Base-by-base conservation (phyloP, 163 green algal species). In the Scenedesmus sp. region DNA sequence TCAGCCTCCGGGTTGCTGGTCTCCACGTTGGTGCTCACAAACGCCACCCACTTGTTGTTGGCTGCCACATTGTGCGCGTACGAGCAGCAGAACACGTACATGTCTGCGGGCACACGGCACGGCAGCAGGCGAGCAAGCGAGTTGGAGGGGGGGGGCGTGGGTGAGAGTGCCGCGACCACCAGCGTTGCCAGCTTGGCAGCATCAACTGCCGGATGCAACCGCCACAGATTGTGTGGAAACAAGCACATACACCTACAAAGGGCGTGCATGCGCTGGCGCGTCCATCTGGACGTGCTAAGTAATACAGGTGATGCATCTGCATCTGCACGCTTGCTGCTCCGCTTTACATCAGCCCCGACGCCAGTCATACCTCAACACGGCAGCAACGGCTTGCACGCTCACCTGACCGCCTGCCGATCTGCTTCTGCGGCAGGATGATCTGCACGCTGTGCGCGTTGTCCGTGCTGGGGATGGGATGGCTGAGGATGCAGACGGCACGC, bases 71-170 rank as follows among this genome's bases (percentile, higher is more conserved):
- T 95, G 91, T 96, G 94, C 3, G 94, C 91, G 94, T 97, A 98
- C 9, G 97, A 99, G 94, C 96, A 99, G 95, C 97, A 99, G 95
- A 99, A 99, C n/a, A 99, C 98, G 94, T 99, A 99, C 91, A 99
- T 99, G 96, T 99, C 98, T 89, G 81, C 56, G 33, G 37, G 43
- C 10, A 15, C 12, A 49, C 24, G 30, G 65, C 30, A 24, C 2
- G 18, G 65, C 65, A 76, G 65, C 65, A 37, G 30, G 30, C 65
- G 40, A 30, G 65, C 22, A 24, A 33, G 59, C 59, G 5, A 22
- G 20, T 10, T 35, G 22, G 59, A 13, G 13, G 59, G 18, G 3
- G 33, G 20, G 59, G 2, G 6, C 22, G 20, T 5, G 24, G 59
- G 18, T 72, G 20, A 65, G 59, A 61, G 51, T 61, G 12, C 3